These are phyloP conservation scores for Suillus sp. DNA, from an alignment of 768 basidiomycete genomes.

Conservation along the genomic window DNA sequence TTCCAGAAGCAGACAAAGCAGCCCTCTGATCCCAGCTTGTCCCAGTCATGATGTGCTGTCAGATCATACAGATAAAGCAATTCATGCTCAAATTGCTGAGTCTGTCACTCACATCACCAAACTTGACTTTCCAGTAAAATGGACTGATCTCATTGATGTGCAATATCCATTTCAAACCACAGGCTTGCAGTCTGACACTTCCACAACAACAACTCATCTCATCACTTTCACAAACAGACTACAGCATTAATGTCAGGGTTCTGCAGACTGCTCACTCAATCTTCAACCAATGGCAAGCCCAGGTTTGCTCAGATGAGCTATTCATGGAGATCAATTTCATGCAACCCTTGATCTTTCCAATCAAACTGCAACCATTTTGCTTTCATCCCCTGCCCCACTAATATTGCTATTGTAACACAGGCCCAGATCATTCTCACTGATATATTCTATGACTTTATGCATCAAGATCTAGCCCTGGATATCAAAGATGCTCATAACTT, in stretches of 20 bases:
- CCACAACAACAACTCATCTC: slow-evolving; percentile 79
- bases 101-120: slow-evolving; percentile 89
- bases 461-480: slow-evolving; percentile 92
- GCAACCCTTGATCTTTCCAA: slow-evolving; percentile 76
- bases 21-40: slow-evolving; percentile 77
- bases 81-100: slow-evolving; percentile 89
- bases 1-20: slow-evolving; percentile 71
- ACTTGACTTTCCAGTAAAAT: slow-evolving; percentile 86
- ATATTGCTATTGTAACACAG: slow-evolving; percentile 61
- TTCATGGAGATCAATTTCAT: slow-evolving; percentile 94
- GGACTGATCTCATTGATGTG: slow-evolving; percentile 90
- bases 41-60: slow-evolving; percentile 87
- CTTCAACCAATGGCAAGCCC: slow-evolving; percentile 90
- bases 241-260: slow-evolving; percentile 85
- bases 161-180: slow-evolving; percentile 34
- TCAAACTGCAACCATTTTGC: slow-evolving; percentile 56
- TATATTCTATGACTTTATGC: slow-evolving; percentile 91
- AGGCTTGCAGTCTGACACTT: slow-evolving; percentile 5
- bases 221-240: slow-evolving; percentile 80
- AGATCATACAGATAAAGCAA: slow-evolving; percentile 64
- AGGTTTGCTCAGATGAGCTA: slow-evolving; percentile 83
- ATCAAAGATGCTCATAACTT: slow-evolving; percentile 53
- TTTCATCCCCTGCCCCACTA: slow-evolving; percentile 40
- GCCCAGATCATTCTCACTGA: slow-evolving; percentile 79
- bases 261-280: slow-evolving; percentile 96